Percentiles rank a stretch among this genome's conserved stretches.
Evolutionary conservation across 2,329 filamentous ascomycete species (phyloP).

Genomic region (Dactylellina haptotyla): DNA sequence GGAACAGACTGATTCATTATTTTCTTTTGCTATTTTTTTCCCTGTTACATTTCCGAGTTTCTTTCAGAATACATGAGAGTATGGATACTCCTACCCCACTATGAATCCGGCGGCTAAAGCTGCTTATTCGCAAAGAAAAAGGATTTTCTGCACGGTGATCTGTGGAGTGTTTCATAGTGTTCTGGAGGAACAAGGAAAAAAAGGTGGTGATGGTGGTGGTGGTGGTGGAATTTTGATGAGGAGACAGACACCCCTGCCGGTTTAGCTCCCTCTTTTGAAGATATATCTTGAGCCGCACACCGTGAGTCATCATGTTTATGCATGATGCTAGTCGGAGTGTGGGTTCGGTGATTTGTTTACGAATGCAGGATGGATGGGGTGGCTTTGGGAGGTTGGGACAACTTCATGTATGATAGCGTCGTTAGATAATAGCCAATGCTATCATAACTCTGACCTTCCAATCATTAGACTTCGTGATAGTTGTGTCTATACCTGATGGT

Average conservation of each 20-base stretch:
- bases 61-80: slow-evolving; percentile 41
- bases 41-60: slow-evolving; percentile 12
- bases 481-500: not conserved
- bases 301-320: slow-evolving; percentile 16
- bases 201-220: slow-evolving; percentile 3
- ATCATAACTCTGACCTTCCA: slow-evolving; percentile 30
- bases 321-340: not conserved
- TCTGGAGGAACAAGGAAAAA: slow-evolving; percentile 21
- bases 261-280: slow-evolving; percentile 18
- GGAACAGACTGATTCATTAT: slow-evolving; percentile 35
- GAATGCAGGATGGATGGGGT: slow-evolving; percentile 9
- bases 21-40: slow-evolving; percentile 5
- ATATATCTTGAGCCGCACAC: slow-evolving; percentile 1
- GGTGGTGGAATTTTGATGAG: slow-evolving; percentile 15
- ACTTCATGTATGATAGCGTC: slow-evolving; percentile 24
- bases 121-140: not conserved
- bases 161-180: slow-evolving; percentile 38
- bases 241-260: slow-evolving; percentile 17
- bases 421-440: slow-evolving; percentile 20
- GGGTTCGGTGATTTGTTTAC: not conserved
- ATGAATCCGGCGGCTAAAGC: slow-evolving; percentile 1
- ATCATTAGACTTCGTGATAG: too few species aligned
- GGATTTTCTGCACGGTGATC: slow-evolving; percentile 6
- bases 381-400: slow-evolving; percentile 17
- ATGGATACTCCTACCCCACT: slow-evolving; percentile 4